Base-by-base conservation (phyloP, 495 filamentous ascomycete genomes). In the Cryomyces minteri region DNA sequence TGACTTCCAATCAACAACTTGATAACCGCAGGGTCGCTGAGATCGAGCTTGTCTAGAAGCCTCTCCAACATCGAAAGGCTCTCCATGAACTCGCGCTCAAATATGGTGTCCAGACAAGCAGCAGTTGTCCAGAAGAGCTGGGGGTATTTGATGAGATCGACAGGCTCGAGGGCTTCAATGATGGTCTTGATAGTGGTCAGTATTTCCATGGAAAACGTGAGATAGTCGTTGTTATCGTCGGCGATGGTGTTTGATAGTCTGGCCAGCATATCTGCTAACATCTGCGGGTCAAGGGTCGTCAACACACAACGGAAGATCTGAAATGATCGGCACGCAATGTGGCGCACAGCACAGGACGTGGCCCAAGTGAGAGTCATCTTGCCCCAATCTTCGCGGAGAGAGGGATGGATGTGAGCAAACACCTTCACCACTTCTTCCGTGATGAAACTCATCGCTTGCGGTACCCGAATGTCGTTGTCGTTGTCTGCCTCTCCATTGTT, bases 111-210 rank as follows among this genome's bases (percentile, higher is more conserved):
- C 36, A 96, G 66, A 56, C 90, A 96, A 30, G 90, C 88, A 55
- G 87, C 94, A 2, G 84, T 92, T 1, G 88, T 88, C 90, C 90
- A 99, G 63, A 96, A 99, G 1, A 96, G 65, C 53, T 95, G 87
- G 5, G 90, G 88, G 50, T 88, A 94, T 33, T 80, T 76, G 38
- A 94, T 51, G 10, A 99, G 69, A 60, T 90, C 82, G 18, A 76
- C 67, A 4, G 79, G 70, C n/a, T 84, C 76, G 18, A 94, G 66
- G 29, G 85, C 84, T 46, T 74, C 72, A 47, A 96, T 90, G 45
- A 95, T 80, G 0, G 86, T 84, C 48, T 88, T 84, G 39, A 99
- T 60, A 0, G 90, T 96, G 0, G 86, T 94, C 29, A 99, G 66
- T 54, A 96, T 94, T 55, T 99, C 90, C 80, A 95, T 84, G 2